Percentiles rank a stretch among this genome's conserved stretches.
Evolutionary conservation across 2,329 filamentous ascomycete genomes (phyloP).

Genomic region (Keithomyces neogunnii): DNA sequence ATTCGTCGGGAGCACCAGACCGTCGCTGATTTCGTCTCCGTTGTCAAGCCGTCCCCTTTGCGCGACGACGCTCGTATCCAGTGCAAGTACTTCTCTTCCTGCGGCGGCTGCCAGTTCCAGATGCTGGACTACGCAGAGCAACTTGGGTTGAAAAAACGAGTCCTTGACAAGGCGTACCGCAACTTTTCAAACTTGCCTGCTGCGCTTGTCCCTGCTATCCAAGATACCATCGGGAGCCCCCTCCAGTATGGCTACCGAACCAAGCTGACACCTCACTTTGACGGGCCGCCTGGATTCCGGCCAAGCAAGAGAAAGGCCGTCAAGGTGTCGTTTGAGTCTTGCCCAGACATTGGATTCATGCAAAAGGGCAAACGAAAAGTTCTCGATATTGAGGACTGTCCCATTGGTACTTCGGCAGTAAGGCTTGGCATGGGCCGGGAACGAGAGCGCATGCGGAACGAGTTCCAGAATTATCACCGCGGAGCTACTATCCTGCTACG

Average conservation of each 20-base stretch:
- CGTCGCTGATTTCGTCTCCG: slow-evolving; percentile 72
- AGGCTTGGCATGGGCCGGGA: slow-evolving; percentile 71
- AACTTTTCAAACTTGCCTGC: slow-evolving; percentile 83
- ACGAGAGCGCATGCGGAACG: slow-evolving; percentile 62
- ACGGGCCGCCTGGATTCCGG: slow-evolving; percentile 56
- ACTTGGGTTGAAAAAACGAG: slow-evolving; percentile 70
- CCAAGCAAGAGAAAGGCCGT: slow-evolving; percentile 38
- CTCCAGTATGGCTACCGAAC: slow-evolving; percentile 91
- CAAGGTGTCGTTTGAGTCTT: slow-evolving; percentile 40
- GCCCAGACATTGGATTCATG: slow-evolving; percentile 86
- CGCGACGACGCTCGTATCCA: slow-evolving; percentile 69
- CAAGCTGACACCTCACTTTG: slow-evolving; percentile 94
- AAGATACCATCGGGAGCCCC: slow-evolving; percentile 82
- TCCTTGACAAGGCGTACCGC: slow-evolving; percentile 83
- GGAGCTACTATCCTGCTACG: slow-evolving; percentile 85
- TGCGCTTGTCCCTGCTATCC: slow-evolving; percentile 64
- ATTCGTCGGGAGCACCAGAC: slow-evolving; percentile 58
- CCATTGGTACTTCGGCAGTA: slow-evolving; percentile 83
- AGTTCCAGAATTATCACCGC: slow-evolving; percentile 63
- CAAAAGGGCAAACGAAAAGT: slow-evolving; percentile 71
- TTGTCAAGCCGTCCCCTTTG: slow-evolving; percentile 62
- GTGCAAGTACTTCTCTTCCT: slow-evolving; percentile 81
- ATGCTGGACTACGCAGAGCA: slow-evolving; percentile 89
- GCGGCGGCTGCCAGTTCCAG: slow-evolving; percentile 93
- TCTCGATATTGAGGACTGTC: slow-evolving; percentile 94